A percentile compares a stretch with the other conserved stretches of the same genome.
These are phyloP conservation scores for Pseudocercospora macadamiae DNA, from an alignment of 2,329 filamentous ascomycete species.

Conservation along the genomic window DNA sequence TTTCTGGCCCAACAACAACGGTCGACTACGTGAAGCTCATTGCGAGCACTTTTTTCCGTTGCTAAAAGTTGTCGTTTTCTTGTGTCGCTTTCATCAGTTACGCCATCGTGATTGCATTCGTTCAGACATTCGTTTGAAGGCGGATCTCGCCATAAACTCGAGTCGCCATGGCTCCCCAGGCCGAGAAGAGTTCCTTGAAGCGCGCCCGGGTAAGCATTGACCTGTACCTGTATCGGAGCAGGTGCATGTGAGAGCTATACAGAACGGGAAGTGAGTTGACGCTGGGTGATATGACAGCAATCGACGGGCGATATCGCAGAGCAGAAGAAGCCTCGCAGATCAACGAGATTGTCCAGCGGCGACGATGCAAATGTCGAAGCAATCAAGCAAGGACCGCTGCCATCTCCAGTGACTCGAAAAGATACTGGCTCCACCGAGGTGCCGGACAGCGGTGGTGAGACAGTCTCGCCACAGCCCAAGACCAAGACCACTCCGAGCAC, in stretches of 20 bases:
- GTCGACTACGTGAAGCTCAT: background rate
- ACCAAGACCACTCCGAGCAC: background rate
- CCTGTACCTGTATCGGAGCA: background rate
- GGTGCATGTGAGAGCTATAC: background rate
- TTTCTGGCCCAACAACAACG: slow-evolving; percentile 1
- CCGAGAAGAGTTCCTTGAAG: slow-evolving; percentile 83
- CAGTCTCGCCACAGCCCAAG: slow-evolving; percentile 27
- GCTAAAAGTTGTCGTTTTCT: background rate
- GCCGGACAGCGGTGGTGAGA: background rate
- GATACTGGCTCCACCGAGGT: slow-evolving; percentile 62
- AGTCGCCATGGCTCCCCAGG: slow-evolving; percentile 33
- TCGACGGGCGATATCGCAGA: slow-evolving; percentile 68
- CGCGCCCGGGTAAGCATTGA: slow-evolving; percentile 68
- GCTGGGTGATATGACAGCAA: slow-evolving; percentile 57
- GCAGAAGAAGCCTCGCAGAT: slow-evolving; percentile 81
- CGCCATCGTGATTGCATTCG: background rate
- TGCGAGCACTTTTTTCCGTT: background rate
- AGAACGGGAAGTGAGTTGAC: no score
- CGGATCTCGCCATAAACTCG: background rate
- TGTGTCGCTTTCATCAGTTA: background rate
- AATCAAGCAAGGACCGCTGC: slow-evolving; percentile 68
- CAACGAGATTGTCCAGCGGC: slow-evolving; percentile 63
- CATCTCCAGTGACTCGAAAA: slow-evolving; percentile 76
- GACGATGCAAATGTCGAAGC: slow-evolving; percentile 28
- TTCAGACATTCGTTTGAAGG: background rate